A percentile compares a stretch with the other conserved stretches of the same genome.
These are phyloP conservation scores for Ceratocystis cubensis DNA, from an alignment of 2,329 filamentous ascomycete genomes.

Conservation along the genomic window DNA sequence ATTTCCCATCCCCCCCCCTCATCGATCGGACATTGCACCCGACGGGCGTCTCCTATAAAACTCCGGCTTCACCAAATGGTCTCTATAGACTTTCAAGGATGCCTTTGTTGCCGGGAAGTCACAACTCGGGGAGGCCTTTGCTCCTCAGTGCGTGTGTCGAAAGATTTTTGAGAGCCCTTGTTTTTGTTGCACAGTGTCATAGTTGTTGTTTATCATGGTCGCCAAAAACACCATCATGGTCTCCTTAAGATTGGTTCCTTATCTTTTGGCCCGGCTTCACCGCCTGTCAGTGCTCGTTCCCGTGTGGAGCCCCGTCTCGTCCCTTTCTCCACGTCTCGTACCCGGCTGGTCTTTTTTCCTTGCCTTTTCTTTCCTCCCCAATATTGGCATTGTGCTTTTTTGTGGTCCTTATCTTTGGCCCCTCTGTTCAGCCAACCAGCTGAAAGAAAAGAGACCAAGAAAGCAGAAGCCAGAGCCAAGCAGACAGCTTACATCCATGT, in stretches of 20 bases:
- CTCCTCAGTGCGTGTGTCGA: neutral
- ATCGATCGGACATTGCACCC: neutral
- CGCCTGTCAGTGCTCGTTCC: slow-evolving; percentile 8
- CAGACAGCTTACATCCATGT: slow-evolving; percentile 1
- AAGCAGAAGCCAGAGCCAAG: neutral
- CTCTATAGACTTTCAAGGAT: neutral
- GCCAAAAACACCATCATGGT: slow-evolving; percentile 1
- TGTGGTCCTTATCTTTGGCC: neutral
- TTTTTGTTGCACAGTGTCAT: slow-evolving; percentile 1
- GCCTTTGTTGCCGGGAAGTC: neutral
- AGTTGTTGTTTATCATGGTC: neutral
- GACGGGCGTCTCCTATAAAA: neutral
- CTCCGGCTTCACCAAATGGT: neutral
- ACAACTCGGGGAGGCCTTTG: neutral
- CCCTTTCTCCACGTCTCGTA: slow-evolving; percentile 6
- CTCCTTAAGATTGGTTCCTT: neutral
- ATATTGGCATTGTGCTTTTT: slow-evolving; percentile 2
- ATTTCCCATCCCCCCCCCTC: neutral
- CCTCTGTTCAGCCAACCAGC: slow-evolving; percentile 2
- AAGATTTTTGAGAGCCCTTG: neutral
- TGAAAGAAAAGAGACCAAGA: slow-evolving; percentile 1
- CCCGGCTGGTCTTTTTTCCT: neutral
- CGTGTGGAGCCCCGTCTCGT: slow-evolving; percentile 4
- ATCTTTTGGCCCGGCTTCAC: slow-evolving; percentile 7
- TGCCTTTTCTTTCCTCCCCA: neutral